These are phyloP conservation scores for Penicillium longicatenatum DNA, from an alignment of 495 filamentous ascomycete species.

Conservation along the genomic window DNA sequence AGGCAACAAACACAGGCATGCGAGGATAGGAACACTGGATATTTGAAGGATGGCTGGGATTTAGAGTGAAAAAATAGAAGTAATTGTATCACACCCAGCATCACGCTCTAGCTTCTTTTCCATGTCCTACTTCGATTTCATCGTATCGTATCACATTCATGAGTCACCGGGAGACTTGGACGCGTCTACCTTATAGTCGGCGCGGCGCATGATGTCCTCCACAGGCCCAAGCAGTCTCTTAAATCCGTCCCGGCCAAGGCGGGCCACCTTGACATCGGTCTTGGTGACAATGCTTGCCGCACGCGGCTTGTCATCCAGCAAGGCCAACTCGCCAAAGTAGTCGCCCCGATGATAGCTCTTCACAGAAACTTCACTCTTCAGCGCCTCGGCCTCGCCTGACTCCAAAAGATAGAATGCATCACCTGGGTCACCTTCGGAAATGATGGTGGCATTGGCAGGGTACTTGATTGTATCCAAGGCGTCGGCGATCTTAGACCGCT, in stretches of 20 bases:
- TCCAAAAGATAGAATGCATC: constrained; percentile 93
- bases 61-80: constrained; percentile 6
- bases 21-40: background rate
- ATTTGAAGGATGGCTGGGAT: background rate
- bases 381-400: constrained; percentile 82
- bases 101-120: constrained; percentile 3
- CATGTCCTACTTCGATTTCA: constrained; percentile 17
- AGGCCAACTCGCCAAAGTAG: constrained; percentile 93
- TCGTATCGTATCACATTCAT: constrained; percentile 28
- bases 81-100: constrained; percentile 5
- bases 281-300: constrained; percentile 85
- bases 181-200: constrained; percentile 54
- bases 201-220: constrained; percentile 90
- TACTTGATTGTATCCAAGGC: constrained; percentile 89
- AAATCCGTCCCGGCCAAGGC: constrained; percentile 89
- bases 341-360: constrained; percentile 86
- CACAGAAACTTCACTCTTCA: constrained; percentile 67
- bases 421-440: constrained; percentile 87
- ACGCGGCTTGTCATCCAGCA: constrained; percentile 90
- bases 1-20: constrained; percentile 5
- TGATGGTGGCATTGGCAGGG: constrained; percentile 77
- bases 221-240: constrained; percentile 91
- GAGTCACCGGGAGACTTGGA: constrained; percentile 29
- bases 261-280: constrained; percentile 88
- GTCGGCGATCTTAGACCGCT: constrained; percentile 95